Conservation (phyloP, 495 filamentous ascomycete species). For the Trichoderma gamsii region DNA sequence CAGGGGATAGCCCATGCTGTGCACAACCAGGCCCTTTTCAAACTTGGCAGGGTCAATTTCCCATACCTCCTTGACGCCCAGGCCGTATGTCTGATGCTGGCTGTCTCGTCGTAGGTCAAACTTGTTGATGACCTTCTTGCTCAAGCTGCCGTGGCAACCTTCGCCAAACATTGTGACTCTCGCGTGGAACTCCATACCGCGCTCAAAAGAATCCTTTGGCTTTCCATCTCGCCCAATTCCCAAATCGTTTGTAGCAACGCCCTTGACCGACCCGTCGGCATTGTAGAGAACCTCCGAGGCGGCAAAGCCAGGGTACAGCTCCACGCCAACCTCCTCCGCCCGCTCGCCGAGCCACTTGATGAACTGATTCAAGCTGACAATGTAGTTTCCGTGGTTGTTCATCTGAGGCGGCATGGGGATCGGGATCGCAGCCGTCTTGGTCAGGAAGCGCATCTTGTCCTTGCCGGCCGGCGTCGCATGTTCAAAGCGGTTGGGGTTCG, state of each 20-base stretch:
- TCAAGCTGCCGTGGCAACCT: constrained; percentile 93
- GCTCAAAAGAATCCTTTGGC: constrained; percentile 85
- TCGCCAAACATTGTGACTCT: constrained; percentile 89
- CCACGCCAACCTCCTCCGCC: constrained; percentile 96
- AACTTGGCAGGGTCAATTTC: constrained; percentile 93
- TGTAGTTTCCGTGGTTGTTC: constrained; percentile 97
- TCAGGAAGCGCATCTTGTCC: constrained; percentile 92
- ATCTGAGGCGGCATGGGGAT: constrained; percentile 92
- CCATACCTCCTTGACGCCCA: constrained; percentile 96
- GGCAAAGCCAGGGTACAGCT: constrained; percentile 93
- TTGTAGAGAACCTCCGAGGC: constrained; percentile 89
- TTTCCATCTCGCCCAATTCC: constrained; percentile 75
- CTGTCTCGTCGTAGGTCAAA: constrained; percentile 85
- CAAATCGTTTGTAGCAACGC: constrained; percentile 94
- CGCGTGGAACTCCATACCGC: constrained; percentile 98
- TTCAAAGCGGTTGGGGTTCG: constrained; percentile 79
- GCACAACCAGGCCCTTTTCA: constrained; percentile 72
- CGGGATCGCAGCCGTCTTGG: constrained; percentile 69
- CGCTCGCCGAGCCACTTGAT: constrained; percentile 92
- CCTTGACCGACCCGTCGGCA: constrained; percentile 78
- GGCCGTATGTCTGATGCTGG: constrained; percentile 88
- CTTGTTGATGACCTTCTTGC: constrained; percentile 92
- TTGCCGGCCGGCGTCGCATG: constrained; percentile 71
- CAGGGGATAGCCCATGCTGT: constrained; percentile 92
- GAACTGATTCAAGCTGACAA: constrained; percentile 89